These are phyloP conservation scores for Plasmodium blacklocki DNA, from an alignment of 169 alveolate genomes.

Conservation along the genomic window DNA sequence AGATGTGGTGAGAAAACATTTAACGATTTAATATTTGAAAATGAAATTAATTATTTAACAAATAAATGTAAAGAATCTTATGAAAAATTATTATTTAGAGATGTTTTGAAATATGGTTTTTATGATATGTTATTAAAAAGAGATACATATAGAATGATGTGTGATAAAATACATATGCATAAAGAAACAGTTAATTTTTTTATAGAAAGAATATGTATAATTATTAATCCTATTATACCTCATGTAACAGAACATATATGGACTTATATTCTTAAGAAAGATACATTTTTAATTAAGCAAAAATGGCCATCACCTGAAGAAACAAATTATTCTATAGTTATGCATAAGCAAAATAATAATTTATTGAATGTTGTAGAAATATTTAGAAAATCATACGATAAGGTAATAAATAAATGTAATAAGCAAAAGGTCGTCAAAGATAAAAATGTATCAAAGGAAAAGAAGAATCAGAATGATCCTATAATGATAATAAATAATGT, in stretches of 20 bases:
- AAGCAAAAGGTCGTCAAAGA: slow-evolving; percentile 9
- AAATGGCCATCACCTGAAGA: slow-evolving; percentile 88
- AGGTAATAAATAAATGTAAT: slow-evolving; percentile 37
- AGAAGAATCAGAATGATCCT: neutral
- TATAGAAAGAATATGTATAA: slow-evolving; percentile 86
- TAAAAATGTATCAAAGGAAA: neutral
- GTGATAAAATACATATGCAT: slow-evolving; percentile 76
- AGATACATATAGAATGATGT: slow-evolving; percentile 48
- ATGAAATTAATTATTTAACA: slow-evolving; percentile 87
- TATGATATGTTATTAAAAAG: slow-evolving; percentile 84
- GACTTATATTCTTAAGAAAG: slow-evolving; percentile 87
- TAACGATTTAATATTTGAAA: slow-evolving; percentile 87
- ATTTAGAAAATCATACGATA: slow-evolving; percentile 71
- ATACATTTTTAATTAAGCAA: slow-evolving; percentile 79
- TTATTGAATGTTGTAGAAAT: slow-evolving; percentile 65
- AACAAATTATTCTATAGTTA: slow-evolving; percentile 82
- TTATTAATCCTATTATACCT: slow-evolving; percentile 92
- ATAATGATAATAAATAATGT: neutral
- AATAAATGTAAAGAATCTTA: slow-evolving; percentile 86
- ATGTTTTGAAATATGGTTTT: slow-evolving; percentile 90
- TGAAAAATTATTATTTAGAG: slow-evolving; percentile 87
- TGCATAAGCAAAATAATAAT: slow-evolving; percentile 77
- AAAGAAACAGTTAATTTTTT: slow-evolving; percentile 51
- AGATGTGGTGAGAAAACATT: slow-evolving; percentile 77
- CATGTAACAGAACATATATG: slow-evolving; percentile 94